A percentile compares a stretch with the other conserved stretches of the same genome.
Evolutionary conservation across 768 basidiomycete genomes (phyloP).

Genomic region (Tephrocybe sp.): DNA sequence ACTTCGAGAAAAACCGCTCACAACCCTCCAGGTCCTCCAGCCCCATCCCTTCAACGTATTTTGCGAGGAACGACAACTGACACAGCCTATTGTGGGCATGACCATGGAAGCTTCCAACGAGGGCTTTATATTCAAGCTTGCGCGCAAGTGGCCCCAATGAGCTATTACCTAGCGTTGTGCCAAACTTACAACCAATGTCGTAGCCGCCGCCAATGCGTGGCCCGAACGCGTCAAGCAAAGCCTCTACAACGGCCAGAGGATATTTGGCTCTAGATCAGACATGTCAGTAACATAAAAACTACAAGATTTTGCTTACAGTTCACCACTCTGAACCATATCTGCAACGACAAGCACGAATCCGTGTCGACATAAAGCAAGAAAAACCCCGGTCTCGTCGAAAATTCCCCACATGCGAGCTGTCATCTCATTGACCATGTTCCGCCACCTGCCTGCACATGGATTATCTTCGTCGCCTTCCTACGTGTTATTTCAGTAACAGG

Average conservation of each 20-base stretch:
- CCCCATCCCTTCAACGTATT: conserved; percentile 24
- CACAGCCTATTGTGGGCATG: conserved; percentile 27
- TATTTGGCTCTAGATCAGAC: conserved; percentile 30
- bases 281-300: too few species aligned
- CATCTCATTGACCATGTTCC: conserved; percentile 18
- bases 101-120: conserved; percentile 24
- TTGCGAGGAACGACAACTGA: conserved; percentile 22
- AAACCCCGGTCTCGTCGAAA: conserved; percentile 29
- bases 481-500: too few species aligned
- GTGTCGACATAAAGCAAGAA: conserved; percentile 26
- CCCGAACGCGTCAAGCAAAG: conserved; percentile 17
- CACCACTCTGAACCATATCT: too few species aligned
- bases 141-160: conserved; percentile 14
- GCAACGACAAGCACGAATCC: conserved; percentile 20
- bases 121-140: too few species aligned
- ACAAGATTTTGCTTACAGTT: too few species aligned
- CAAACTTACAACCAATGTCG: conserved; percentile 29
- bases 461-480: conserved; percentile 12
- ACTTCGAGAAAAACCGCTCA: conserved; percentile 25
- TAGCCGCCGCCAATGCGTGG: too few species aligned
- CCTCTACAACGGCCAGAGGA: conserved; percentile 20
- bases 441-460: conserved; percentile 22
- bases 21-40: conserved; percentile 29
- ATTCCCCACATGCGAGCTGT: conserved; percentile 21
- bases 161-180: conserved; percentile 21